phyloP scores from a whole-genome alignment of 805 yeast genomes.

The Yarrowia keelungensis region DNA sequence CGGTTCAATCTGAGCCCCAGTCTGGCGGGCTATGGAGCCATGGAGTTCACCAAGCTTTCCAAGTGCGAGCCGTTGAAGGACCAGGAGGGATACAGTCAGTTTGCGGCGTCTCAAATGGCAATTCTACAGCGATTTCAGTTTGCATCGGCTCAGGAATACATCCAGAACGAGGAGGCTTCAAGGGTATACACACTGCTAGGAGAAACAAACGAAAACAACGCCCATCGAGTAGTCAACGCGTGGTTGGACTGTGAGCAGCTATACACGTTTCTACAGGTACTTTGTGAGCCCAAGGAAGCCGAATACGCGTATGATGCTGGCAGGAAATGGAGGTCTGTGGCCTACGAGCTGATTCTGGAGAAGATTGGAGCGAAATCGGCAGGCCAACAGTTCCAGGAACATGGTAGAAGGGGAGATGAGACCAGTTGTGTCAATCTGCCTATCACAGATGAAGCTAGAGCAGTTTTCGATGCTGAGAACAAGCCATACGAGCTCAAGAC shows the following conservation, averaged over 20 bases:
- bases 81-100: neutral
- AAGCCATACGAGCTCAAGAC: neutral
- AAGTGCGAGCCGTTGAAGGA: conserved; percentile 7
- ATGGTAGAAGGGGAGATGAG: conserved; percentile 6
- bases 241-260: conserved; percentile 1
- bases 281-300: conserved; percentile 23
- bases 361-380: neutral
- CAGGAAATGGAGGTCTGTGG: conserved; percentile 28
- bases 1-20: neutral
- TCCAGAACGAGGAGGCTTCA: neutral
- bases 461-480: neutral
- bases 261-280: conserved; percentile 3
- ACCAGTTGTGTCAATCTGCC: conserved; percentile 5
- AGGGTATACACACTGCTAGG: conserved; percentile 1
- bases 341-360: conserved; percentile 26
- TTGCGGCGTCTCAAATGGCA: conserved; percentile 19
- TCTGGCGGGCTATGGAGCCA: conserved; percentile 26
- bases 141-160: conserved; percentile 14
- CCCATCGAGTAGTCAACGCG: conserved; percentile 21
- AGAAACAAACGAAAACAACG: conserved; percentile 12
- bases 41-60: conserved; percentile 27
- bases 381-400: neutral
- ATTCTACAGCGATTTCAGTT: conserved; percentile 7
- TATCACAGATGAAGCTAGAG: neutral
- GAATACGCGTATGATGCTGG: conserved; percentile 20